Percentiles rank a stretch among this genome's conserved stretches.
phyloP scores from a whole-genome alignment of 2,329 filamentous ascomycete species.

The Penicillium crustosum region DNA sequence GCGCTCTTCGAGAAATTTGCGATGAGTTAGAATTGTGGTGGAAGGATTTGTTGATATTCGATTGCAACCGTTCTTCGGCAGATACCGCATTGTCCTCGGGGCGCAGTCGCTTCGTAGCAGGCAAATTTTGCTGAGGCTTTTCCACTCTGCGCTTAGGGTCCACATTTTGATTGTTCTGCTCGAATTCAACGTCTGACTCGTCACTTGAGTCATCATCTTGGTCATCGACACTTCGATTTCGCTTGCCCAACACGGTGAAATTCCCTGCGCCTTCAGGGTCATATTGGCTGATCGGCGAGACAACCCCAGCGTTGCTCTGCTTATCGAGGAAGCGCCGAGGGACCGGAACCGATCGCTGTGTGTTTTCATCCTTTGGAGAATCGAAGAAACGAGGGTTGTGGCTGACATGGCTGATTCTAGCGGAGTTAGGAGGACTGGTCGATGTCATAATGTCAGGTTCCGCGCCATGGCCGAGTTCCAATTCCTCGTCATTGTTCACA shows the following conservation, averaged over 20 bases:
- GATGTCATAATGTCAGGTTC: conserved; percentile 12
- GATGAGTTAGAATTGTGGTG: neutral
- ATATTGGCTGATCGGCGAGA: conserved; percentile 38
- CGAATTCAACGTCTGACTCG: conserved; percentile 32
- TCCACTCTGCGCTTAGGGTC: conserved; percentile 34
- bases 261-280: conserved; percentile 19
- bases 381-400: conserved; percentile 16
- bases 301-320: conserved; percentile 33
- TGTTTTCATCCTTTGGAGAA: neutral
- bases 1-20: neutral
- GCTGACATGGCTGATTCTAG: conserved; percentile 20
- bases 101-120: conserved; percentile 11
- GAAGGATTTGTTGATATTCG: neutral
- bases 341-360: neutral
- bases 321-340: conserved; percentile 36
- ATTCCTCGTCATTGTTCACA: conserved; percentile 14
- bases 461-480: conserved; percentile 2
- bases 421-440: conserved; percentile 20
- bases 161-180: conserved; percentile 38
- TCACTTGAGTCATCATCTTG: conserved; percentile 42
- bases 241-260: conserved; percentile 7
- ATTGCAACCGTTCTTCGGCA: conserved; percentile 8
- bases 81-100: neutral
- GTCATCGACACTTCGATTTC: conserved; percentile 12
- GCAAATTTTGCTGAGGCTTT: conserved; percentile 25